Evolutionary conservation across 1,139 yeast species (phyloP), one percentile per base, ranked within the genome.

Genomic region (Kodamaea sp.): DNA sequence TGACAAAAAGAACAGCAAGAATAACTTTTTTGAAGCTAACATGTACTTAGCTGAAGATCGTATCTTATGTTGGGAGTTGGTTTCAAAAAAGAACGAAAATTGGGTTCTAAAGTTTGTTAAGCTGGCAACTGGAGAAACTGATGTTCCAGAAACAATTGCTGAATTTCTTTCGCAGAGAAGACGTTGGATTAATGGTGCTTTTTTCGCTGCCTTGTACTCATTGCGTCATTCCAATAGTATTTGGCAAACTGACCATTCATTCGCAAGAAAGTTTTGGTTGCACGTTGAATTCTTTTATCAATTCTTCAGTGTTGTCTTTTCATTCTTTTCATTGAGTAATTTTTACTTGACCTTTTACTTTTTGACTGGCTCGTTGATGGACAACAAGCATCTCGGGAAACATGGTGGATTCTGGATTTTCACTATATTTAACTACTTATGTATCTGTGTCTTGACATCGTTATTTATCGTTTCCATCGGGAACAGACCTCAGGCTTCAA

Each of bases 1-100:
- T 2, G 56, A 62, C 24, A 58, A 60, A 31, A 54, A 58, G 29
- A 71, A 70, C 44, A 65, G 66, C 45, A 71, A 70, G 41, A 63
- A 72, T 15, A 94, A 88, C 53, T 90, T 92, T 42, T 92, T 92
- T 56, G 89, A 94, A 36, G 96, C 97, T 4, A 92, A 92, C 60
- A 92, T 92, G 97, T 92, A 92, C 57, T 70, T 92, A 43, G 98
- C 98, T 0, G 98, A 92, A 65, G 98, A 92, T 63, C 83, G 98
- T 67, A 90, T 92, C 52, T 67, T 92, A 47, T 92, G 97, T 63
- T 92, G 97, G 97, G 98, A 92, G 61, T 72, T 92, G 41, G 94
- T 92, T 8, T 95, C 97, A 5, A 90, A 92, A 55, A 76, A 72
- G 50, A 78, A 81, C 44, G 92, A 88, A 36, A 84, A 81, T 55